Evolutionary conservation across 2,329 filamentous ascomycete genomes (phyloP).

Genomic region (Talaromyces sp.): DNA sequence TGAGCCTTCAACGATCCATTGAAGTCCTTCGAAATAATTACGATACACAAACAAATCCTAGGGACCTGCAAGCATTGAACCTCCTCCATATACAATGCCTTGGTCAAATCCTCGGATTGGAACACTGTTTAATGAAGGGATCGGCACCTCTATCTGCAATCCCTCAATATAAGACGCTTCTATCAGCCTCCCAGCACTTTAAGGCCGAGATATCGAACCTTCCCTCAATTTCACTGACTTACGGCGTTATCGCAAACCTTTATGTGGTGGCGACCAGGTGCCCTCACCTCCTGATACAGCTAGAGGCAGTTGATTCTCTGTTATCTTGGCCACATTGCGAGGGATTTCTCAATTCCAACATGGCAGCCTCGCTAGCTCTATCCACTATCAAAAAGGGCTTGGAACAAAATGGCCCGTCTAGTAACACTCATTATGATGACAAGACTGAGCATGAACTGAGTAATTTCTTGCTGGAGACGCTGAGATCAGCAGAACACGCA

Average conservation of each 20-base stretch:
- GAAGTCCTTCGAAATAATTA: background rate
- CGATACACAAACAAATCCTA: background rate
- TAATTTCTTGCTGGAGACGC: background rate
- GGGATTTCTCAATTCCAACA: conserved; percentile 20
- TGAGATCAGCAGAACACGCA: background rate
- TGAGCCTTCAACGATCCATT: no score
- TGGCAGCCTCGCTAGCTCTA: conserved; percentile 8
- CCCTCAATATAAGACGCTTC: conserved; percentile 6
- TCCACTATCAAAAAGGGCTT: background rate
- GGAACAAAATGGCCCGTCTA: background rate
- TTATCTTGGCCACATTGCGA: conserved; percentile 18
- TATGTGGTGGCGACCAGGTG: conserved; percentile 14
- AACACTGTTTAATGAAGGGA: conserved; percentile 14
- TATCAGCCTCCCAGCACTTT: conserved; percentile 5
- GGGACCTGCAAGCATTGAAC: conserved; percentile 8
- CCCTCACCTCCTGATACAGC: conserved; percentile 12
- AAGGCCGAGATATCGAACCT: conserved; percentile 7
- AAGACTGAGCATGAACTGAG: background rate
- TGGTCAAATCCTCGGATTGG: conserved; percentile 9
- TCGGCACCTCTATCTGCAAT: conserved; percentile 1
- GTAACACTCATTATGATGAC: background rate
- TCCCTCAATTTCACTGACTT: conserved; percentile 13
- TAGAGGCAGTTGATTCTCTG: conserved; percentile 15
- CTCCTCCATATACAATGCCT: conserved; percentile 12
- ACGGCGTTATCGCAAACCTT: conserved; percentile 13